Evolutionary conservation across 164 flowering plant genomes (phyloP), one percentile per base, ranked within the genome.

Genomic region (Liriodendron chinense): DNA sequence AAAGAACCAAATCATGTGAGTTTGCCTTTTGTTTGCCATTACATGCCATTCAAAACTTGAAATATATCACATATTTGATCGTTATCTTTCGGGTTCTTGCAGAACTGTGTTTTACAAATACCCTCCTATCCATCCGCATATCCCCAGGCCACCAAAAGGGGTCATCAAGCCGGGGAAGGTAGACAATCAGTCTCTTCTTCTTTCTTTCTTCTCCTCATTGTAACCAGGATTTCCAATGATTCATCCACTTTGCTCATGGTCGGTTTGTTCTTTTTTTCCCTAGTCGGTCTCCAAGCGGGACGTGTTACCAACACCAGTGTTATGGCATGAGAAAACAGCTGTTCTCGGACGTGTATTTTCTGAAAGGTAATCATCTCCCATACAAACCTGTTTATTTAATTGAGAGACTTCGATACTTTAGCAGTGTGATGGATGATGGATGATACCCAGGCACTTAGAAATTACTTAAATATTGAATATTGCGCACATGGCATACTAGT

Each of bases 111-210:
- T 79, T 28, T 87, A 83, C 65, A 78, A 86, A 67, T 63, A 9
- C 56, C 90, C 90, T 63, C 65, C 76, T 20, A 68, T 72, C 67
- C 90, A 87, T 78, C 75, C 85, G 67, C 90, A 87, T 77, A 80
- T 84, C 28, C 81, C 90, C 48, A 84, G 82, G 73, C 85, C 77
- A 73, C 85, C 80, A 2, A 71, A 77, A 64, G 89, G 89, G 48
- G 86, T 81, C 25, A 62, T 69, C 68, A 71, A 83, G 28, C 89
- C 86, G 72, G 18, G 23, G 26, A 79, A 70, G 85, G 87, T 85
- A 77, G 49, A 2, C 59, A 53, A 53, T 53, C 59, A 1, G 1
- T n/a, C 22, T 10, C 43, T 16, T 10, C 43, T 16, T 26, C 65
- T 18, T 57, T 69, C 24, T 50, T 10, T 25, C 28, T 64, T 4